These are phyloP conservation scores for Peterozyma toletana DNA, from an alignment of 805 yeast genomes.

Conservation along the genomic window DNA sequence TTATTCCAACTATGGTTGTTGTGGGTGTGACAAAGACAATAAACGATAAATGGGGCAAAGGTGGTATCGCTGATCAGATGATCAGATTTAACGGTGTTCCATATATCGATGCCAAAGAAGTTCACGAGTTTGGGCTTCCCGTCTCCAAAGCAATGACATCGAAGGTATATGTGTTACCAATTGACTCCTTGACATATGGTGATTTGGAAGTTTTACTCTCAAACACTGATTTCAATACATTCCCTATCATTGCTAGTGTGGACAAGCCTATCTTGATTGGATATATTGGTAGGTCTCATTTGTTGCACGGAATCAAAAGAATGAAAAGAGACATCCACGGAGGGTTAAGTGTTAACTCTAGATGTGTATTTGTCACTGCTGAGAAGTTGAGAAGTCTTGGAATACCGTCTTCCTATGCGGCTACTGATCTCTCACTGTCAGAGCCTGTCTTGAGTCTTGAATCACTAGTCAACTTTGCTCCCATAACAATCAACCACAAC, in stretches of 20 bases:
- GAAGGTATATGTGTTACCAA: conserved; percentile 29
- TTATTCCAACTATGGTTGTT: conserved; percentile 93
- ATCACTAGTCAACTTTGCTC: conserved; percentile 42
- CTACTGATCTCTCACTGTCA: conserved; percentile 1
- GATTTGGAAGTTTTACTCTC: conserved; percentile 26
- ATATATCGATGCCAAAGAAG: conserved; percentile 65
- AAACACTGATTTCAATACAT: conserved; percentile 34
- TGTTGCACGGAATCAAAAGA: conserved; percentile 21
- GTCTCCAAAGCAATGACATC: conserved; percentile 54
- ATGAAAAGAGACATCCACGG: conserved; percentile 15
- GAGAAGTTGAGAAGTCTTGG: conserved; percentile 8
- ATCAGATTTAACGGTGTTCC: conserved; percentile 86
- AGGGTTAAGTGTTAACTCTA: conserved; percentile 9
- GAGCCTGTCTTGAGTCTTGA: conserved; percentile 17
- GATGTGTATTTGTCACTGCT: conserved; percentile 14
- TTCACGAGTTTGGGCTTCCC: conserved; percentile 42
- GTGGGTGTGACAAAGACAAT: conserved; percentile 82
- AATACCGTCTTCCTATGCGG: conserved; percentile 4
- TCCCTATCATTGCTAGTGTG: conserved; percentile 43
- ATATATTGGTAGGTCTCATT: conserved; percentile 33
- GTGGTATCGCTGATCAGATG: conserved; percentile 95
- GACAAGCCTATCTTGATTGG: conserved; percentile 35
- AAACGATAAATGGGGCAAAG: conserved; percentile 67
- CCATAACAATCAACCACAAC: conserved; percentile 47
- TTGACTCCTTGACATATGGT: conserved; percentile 22